Conservation (phyloP, 441 rosid genomes). For the Isatis lusitanica region DNA sequence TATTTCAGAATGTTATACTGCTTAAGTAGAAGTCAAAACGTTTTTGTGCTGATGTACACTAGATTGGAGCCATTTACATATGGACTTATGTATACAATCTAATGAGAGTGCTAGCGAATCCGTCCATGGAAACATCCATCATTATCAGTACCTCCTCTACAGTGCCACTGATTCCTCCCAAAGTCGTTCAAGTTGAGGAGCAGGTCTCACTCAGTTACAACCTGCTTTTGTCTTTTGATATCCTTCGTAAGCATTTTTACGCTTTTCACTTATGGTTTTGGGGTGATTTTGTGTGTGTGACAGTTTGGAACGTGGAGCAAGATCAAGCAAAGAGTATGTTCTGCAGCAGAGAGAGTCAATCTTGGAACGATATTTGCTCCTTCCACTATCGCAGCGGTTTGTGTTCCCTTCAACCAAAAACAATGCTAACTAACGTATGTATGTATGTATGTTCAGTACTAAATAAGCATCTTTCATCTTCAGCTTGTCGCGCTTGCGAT, state of each 20-base stretch:
- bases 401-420: conserved; percentile 3
- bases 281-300: not conserved
- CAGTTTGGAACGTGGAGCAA: conserved; percentile 43
- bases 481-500: conserved; percentile 63
- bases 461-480: not conserved
- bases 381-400: conserved; percentile 73
- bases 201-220: conserved; percentile 18
- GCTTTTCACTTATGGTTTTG: not conserved
- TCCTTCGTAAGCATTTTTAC: not conserved
- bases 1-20: not conserved
- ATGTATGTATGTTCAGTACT: not conserved
- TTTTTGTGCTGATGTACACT: conserved; percentile 16
- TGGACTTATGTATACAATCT: conserved; percentile 87
- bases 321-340: conserved; percentile 34
- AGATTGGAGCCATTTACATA: conserved; percentile 77
- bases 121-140: conserved; percentile 20
- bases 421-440: not conserved
- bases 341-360: conserved; percentile 41
- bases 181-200: conserved; percentile 12
- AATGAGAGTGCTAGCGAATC: conserved; percentile 50
- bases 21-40: not conserved
- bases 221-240: not conserved
- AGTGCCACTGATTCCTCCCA: conserved; percentile 49
- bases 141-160: conserved; percentile 3
- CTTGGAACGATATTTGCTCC: conserved; percentile 67